Evolutionary conservation across 2,329 filamentous ascomycete species (phyloP), one percentile per base, ranked within the genome.

Genomic region (Diplocarpon rosae): DNA sequence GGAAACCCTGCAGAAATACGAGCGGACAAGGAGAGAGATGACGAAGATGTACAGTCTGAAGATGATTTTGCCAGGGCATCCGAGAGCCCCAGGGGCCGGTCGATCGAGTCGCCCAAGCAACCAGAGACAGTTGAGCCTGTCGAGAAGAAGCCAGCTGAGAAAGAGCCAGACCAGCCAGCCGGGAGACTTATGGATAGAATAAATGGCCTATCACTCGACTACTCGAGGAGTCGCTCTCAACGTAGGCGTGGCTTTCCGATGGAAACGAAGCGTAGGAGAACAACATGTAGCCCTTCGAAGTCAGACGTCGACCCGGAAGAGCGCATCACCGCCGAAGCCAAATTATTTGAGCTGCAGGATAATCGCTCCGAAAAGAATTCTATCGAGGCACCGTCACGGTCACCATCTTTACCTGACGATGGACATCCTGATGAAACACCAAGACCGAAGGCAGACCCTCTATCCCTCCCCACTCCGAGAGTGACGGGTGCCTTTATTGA

Each of bases 401-500:
- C 50, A n/a, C 51, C 51, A n/a, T 43, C 47, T 17, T 39, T 45
- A 34, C 52, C 46, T 20, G 44, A 54, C n/a, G 44, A 54, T 14
- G 47, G 36, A 16, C 42, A 51, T 6, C 10, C 41, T 14, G 48
- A 54, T 37, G 50, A 54, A 29, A 56, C 53, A 34, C 52, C 55
- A 10, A 46, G 38, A 32, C 50, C 51, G 13, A 54, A 52, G 31
- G 24, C 32, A 15, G 48, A 58, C 40, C 48, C 49, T n/a, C 39
- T 57, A 27, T 42, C 53, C 9, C 44, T 55, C 37, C 55, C 55
- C 32, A 61, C 59, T 16, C 58, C 59, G 13, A 54, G 46, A 46
- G 57, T 60, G 10, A 56, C 53, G 20, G 59, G 59, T 28, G 59
- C 56, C 15, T 60, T 49, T 33, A 53, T 60, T n/a, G 57, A 59